A percentile compares a stretch with the other conserved stretches of the same genome.
Conservation (phyloP, 768 basidiomycete genomes). For the Termitomyces heimii region DNA sequence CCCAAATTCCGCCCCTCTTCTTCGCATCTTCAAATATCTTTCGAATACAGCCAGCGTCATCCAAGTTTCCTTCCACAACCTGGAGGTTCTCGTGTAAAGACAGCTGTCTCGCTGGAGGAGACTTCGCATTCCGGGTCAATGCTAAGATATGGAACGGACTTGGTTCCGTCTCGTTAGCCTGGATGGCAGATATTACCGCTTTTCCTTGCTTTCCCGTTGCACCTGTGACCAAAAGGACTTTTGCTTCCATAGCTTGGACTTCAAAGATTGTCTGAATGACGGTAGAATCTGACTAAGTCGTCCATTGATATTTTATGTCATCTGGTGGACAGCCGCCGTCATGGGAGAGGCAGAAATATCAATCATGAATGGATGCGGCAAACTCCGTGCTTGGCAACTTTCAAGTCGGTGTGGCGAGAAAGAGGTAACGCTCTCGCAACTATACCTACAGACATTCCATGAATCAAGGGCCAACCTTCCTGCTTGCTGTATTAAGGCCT, state of each 20-base stretch:
- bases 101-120: constrained; percentile 21
- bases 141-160: constrained; percentile 27
- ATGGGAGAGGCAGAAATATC: background rate
- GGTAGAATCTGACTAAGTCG: background rate
- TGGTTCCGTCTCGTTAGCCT: constrained; percentile 1
- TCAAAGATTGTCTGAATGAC: background rate
- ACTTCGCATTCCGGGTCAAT: constrained; percentile 26
- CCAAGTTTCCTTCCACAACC: constrained; percentile 30
- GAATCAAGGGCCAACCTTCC: background rate
- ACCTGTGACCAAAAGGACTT: constrained; percentile 26
- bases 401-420: background rate
- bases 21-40: constrained; percentile 29
- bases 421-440: background rate
- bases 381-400: background rate
- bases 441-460: background rate
- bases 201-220: constrained; percentile 33
- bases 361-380: background rate
- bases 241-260: constrained; percentile 7
- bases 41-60: constrained; percentile 20
- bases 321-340: background rate
- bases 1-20: constrained; percentile 25
- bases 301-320: background rate
- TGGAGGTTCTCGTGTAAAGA: constrained; percentile 20
- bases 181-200: constrained; percentile 22
- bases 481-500: background rate